Evolutionary conservation across 148 eudicot species (phyloP).

Genomic region (Rhododendron williamsianum): DNA sequence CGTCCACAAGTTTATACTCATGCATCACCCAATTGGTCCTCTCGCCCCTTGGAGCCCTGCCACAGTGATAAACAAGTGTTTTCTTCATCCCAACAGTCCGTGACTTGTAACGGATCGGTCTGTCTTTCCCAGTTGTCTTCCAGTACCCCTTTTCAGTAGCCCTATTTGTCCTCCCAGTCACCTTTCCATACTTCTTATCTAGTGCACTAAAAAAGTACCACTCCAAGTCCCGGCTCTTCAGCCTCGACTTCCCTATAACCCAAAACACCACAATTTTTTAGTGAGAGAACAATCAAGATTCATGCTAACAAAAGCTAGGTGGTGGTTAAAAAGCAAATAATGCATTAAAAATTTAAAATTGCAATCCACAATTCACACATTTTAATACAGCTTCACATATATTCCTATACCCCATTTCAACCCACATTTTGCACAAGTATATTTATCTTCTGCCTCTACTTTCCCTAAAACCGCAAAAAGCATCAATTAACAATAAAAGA

Average conservation of each 20-base stretch:
- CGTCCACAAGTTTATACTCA: conserved; percentile 73
- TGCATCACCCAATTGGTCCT: conserved; percentile 98
- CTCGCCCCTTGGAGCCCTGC: conserved; percentile 88
- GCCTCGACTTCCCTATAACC: conserved; percentile 56
- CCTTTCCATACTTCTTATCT: conserved; percentile 85
- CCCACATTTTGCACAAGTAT: not conserved
- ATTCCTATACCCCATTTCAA: not conserved
- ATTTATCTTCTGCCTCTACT: not conserved
- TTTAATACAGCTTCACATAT: not conserved
- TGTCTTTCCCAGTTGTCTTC: conserved; percentile 87
- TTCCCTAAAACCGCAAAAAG: not conserved
- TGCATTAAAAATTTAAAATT: not conserved
- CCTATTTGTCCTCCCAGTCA: conserved; percentile 64
- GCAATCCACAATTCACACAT: not conserved
- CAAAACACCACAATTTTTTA: not conserved
- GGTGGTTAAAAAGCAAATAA: not conserved
- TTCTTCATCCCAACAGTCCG: conserved; percentile 73
- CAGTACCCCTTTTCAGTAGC: conserved; percentile 85
- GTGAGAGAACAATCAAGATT: not conserved
- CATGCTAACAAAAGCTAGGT: not conserved
- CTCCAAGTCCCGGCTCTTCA: conserved; percentile 79
- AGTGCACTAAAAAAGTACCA: conserved; percentile 90
- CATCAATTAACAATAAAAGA: not conserved
- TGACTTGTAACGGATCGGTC: conserved; percentile 47
- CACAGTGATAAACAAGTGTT: conserved; percentile 82